Evolutionary conservation across 2,329 filamentous ascomycete species (phyloP).

Genomic region (Stagonosporopsis rhizophila): DNA sequence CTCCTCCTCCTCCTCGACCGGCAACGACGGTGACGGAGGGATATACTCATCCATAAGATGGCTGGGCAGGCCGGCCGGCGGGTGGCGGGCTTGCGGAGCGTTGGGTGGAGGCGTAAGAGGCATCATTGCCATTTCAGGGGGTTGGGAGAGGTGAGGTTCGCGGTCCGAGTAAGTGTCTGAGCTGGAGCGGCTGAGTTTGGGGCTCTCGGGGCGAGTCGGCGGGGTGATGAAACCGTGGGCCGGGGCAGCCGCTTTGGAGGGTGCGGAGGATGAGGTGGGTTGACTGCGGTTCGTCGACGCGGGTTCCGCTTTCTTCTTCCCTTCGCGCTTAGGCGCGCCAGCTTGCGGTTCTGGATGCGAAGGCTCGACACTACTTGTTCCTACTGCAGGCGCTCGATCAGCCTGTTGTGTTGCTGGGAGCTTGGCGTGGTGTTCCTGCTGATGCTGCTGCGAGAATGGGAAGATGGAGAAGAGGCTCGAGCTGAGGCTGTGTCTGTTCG

Average conservation of each 20-base stretch:
- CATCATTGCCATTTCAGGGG: conserved; percentile 46
- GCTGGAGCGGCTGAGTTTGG: background rate
- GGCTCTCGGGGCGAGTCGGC: conserved; percentile 10
- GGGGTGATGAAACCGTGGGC: conserved; percentile 8
- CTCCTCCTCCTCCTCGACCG: conserved; percentile 32
- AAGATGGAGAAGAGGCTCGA: conserved; percentile 46
- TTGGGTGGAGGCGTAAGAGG: conserved; percentile 36
- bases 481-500: conserved; percentile 44
- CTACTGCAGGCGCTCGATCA: background rate
- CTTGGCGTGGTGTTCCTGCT: conserved; percentile 41
- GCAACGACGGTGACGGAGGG: conserved; percentile 32
- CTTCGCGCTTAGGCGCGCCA: background rate
- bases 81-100: conserved; percentile 15
- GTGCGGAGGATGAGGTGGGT: background rate
- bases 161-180: background rate
- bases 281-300: background rate
- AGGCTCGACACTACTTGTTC: background rate
- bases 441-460: conserved; percentile 44
- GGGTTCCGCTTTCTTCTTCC: background rate
- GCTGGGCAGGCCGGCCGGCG: conserved; percentile 38
- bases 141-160: conserved; percentile 20
- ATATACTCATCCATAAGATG: conserved; percentile 48
- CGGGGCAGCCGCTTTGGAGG: background rate
- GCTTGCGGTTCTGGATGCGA: background rate
- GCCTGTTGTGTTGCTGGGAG: conserved; percentile 34